Base-by-base conservation (phyloP, 257 asterid species). In the Oldenlandia corymbosa region DNA sequence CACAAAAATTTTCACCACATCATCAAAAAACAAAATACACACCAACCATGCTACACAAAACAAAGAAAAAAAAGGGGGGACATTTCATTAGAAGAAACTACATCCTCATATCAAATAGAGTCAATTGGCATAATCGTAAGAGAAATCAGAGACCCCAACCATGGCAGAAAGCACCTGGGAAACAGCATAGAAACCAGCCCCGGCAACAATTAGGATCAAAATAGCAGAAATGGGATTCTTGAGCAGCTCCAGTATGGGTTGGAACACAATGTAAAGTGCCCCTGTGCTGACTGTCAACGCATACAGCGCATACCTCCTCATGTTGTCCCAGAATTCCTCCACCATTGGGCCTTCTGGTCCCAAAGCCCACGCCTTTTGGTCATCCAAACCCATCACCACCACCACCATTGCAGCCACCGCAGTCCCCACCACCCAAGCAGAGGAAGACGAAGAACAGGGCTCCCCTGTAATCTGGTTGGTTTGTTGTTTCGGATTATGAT, bases 321-420 rank as follows among this genome's bases (percentile, higher is more conserved):
- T 90, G 23, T 90, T 93, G 60, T 90, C 99, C 97, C 99, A 93
- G 60, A 93, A 93, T 8, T 90, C 99, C 67, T 90, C 99, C 86
- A 93, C 58, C 68, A 90, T 51, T 43, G 99, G 99, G 45, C 96
- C 99, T 72, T 80, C 94, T 2, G 99, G 97, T 5, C 94, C 92
- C 31, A 93, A 75, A 48, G 96, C 97, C 80, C 79, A 3, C 59
- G 97, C 97, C 83, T 69, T 83, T 45, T 81, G 78, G 42, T 80
- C 95, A 50, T 83, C 92, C 54, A 84, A 62, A 1, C 95, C 88
- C 96, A 87, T 80, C 20, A 90, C 28, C 7, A 93, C 58, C 13
- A 83, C 36, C 7, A 93, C 58, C 17, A 83, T 30, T 1, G 84
- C 85, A 2, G 85, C 36, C 23, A 95, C 96, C 27, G 84, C 68